These are phyloP conservation scores for Fusarium nisikadoi DNA, from an alignment of 2,329 filamentous ascomycete genomes.

Conservation along the genomic window DNA sequence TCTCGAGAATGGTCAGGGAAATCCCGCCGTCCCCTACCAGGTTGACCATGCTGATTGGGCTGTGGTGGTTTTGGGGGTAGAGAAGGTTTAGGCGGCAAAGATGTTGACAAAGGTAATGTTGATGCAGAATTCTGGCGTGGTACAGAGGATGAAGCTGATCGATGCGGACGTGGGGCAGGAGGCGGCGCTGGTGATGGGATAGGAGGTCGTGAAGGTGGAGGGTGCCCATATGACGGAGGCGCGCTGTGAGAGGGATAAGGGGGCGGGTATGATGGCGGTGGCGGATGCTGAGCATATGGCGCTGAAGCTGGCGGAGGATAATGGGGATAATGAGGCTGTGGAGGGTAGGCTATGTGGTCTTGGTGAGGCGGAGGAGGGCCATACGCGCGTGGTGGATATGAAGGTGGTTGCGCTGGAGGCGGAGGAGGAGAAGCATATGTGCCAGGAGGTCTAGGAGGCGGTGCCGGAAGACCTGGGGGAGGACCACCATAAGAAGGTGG, in stretches of 20 bases:
- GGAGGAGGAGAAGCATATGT: constrained; percentile 29
- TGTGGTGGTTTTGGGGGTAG: constrained; percentile 47
- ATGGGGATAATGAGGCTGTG: constrained; percentile 34
- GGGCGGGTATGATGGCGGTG: constrained; percentile 32
- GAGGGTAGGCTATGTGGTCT: constrained; percentile 33
- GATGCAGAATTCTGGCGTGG: constrained; percentile 32
- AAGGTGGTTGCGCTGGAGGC: constrained; percentile 20
- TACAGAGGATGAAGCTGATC: constrained; percentile 24
- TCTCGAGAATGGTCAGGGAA: constrained; percentile 45
- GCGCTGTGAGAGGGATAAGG: constrained; percentile 35
- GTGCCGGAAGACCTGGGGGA: constrained; percentile 39
- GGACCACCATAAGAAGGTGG: constrained; percentile 37
- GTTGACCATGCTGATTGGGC: constrained; percentile 23
- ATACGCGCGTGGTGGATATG: constrained; percentile 40
- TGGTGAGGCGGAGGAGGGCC: constrained; percentile 29
- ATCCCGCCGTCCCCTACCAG: constrained; percentile 39
- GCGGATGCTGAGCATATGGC: constrained; percentile 34
- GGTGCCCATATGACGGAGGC: constrained; percentile 32
- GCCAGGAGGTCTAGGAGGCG: constrained; percentile 33
- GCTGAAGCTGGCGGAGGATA: constrained; percentile 33
- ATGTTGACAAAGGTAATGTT: constrained; percentile 36
- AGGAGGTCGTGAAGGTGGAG: constrained; percentile 25
- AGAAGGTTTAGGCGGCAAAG: constrained; percentile 49
- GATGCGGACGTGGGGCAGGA: constrained; percentile 18
- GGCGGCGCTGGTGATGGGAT: constrained; percentile 29